phyloP scores from a whole-genome alignment of 208 protist genomes.

The Borovskyia barvae region DNA sequence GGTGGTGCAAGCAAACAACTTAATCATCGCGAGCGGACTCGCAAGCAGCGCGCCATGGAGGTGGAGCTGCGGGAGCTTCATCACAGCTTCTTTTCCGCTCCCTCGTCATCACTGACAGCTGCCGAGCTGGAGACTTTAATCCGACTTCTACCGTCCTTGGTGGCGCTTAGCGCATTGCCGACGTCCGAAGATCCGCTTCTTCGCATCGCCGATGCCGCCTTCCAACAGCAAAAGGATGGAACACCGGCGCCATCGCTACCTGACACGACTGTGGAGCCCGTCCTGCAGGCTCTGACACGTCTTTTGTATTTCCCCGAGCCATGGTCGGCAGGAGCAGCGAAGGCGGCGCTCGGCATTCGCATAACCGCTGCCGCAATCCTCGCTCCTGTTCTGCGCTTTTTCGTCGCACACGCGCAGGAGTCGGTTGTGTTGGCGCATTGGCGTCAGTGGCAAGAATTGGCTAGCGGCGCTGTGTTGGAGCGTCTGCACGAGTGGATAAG shows the following conservation, averaged over 20 bases:
- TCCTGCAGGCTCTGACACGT: slow-evolving; percentile 4
- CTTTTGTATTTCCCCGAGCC: slow-evolving; percentile 21
- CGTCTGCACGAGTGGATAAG: slow-evolving; percentile 15
- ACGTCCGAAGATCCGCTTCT: slow-evolving; percentile 14
- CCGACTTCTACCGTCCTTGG: slow-evolving; percentile 22
- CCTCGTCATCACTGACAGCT: slow-evolving; percentile 4
- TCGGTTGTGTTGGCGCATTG: slow-evolving; percentile 21
- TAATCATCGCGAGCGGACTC: slow-evolving; percentile 3
- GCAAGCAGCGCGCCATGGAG: slow-evolving; percentile 8
- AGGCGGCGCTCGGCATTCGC: slow-evolving; percentile 7
- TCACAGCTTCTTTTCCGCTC: neutral
- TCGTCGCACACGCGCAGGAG: slow-evolving; percentile 7
- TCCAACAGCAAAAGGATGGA: slow-evolving; percentile 6
- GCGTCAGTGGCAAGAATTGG: slow-evolving; percentile 22
- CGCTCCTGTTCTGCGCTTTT: slow-evolving; percentile 11
- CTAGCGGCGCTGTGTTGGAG: slow-evolving; percentile 12
- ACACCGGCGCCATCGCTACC: neutral
- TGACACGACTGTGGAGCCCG: neutral
- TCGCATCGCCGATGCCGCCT: neutral
- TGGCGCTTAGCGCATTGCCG: slow-evolving; percentile 14
- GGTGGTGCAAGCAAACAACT: neutral
- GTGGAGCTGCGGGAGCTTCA: slow-evolving; percentile 16
- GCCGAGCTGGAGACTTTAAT: slow-evolving; percentile 16
- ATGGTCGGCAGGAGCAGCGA: slow-evolving; percentile 8
- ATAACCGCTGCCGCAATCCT: slow-evolving; percentile 9